Evolutionary conservation across 176 grass and related monocot genomes (phyloP).

Genomic region (Bolboschoenus planiculmis): DNA sequence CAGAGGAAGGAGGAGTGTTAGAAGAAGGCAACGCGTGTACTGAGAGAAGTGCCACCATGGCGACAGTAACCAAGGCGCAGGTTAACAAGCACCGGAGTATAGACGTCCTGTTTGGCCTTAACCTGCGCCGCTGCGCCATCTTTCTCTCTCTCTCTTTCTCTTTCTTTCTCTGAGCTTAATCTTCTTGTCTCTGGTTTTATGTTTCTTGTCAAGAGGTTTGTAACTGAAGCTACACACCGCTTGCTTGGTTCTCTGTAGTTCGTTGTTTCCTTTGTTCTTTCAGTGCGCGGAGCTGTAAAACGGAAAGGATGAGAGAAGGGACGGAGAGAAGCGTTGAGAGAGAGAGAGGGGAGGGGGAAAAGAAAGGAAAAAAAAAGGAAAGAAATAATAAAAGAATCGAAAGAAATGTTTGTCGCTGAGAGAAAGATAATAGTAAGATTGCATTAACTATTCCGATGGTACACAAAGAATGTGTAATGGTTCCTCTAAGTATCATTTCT

Average conservation of each 20-base stretch:
- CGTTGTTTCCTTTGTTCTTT: background rate
- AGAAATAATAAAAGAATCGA: background rate
- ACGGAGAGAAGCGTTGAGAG: background rate
- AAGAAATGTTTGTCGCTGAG: constrained; percentile 5
- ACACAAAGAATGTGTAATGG: constrained; percentile 3
- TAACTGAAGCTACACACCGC: background rate
- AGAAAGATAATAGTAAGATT: background rate
- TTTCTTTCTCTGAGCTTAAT: background rate
- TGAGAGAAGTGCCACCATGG: constrained; percentile 8
- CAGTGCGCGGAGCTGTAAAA: background rate
- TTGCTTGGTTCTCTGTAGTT: background rate
- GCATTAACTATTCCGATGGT: background rate
- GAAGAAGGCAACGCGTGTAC: constrained; percentile 21
- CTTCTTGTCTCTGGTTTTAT: background rate
- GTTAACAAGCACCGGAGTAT: constrained; percentile 22
- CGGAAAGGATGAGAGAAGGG: background rate
- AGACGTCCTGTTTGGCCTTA: constrained; percentile 12
- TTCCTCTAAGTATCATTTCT: background rate
- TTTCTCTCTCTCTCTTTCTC: background rate
- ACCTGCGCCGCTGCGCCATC: constrained; percentile 15
- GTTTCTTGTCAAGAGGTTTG: background rate
- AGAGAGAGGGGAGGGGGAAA: background rate
- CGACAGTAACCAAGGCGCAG: constrained; percentile 16
- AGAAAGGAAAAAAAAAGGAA: background rate
- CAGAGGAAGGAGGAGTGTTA: background rate